Percentiles rank a stretch among this genome's conserved stretches.
Conservation (phyloP, 2,329 filamentous ascomycete genomes). For the Cladosporium sp. region DNA sequence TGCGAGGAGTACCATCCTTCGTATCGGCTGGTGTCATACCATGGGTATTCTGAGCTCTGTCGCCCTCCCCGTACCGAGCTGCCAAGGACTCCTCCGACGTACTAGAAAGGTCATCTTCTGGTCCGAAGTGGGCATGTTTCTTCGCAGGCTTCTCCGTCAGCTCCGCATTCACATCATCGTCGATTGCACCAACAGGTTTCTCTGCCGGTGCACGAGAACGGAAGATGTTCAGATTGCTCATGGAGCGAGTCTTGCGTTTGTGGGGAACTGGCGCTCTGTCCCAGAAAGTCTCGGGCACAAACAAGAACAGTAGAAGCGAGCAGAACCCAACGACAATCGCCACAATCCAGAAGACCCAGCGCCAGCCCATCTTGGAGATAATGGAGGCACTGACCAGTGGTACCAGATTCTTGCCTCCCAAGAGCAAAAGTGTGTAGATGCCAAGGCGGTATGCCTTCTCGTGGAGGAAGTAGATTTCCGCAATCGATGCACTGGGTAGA, state of each 20-base stretch:
- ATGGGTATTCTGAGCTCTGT: background rate
- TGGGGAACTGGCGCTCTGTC: constrained; percentile 69
- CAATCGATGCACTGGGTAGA: constrained; percentile 87
- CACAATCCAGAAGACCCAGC: constrained; percentile 64
- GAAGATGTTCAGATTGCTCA: background rate
- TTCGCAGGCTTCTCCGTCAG: constrained; percentile 9
- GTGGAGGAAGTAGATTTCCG: constrained; percentile 94
- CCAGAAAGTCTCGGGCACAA: constrained; percentile 96
- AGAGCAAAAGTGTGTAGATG: constrained; percentile 84
- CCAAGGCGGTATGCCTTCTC: constrained; percentile 90
- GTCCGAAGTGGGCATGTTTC: constrained; percentile 27
- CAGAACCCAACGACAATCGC: constrained; percentile 75
- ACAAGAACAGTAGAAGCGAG: constrained; percentile 74
- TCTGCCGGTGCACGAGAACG: background rate
- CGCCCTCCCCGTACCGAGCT: background rate
- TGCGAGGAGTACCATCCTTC: background rate
- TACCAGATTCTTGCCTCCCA: constrained; percentile 82
- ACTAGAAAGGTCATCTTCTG: constrained; percentile 15
- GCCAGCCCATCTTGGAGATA: constrained; percentile 76
- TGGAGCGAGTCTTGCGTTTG: background rate
- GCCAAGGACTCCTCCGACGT: background rate
- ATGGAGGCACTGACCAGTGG: constrained; percentile 84
- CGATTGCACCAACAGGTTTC: background rate
- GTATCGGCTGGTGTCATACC: background rate
- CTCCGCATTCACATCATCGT: background rate